Evolutionary conservation across 106 monocot species (phyloP), one percentile per base, ranked within the genome.

Genomic region (Agapanthus africanus): DNA sequence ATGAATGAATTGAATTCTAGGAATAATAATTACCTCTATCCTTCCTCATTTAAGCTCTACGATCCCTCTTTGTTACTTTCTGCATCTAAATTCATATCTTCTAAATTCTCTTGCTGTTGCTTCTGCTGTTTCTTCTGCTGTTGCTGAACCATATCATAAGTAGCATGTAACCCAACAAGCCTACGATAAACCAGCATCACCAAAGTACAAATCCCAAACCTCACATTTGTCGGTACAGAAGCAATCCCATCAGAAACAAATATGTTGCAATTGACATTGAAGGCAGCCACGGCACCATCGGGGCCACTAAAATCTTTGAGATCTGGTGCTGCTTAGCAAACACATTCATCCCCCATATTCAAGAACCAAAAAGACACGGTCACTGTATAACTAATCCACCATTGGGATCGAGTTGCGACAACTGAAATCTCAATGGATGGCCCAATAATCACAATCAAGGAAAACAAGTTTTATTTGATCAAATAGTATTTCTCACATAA

Each of bases 171-270:
- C 4, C 83, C 89, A 18, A 93, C 66, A 7, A 93, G 34, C 34
- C 84, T 47, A 57, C 86, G 89, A 54, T 93, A 84, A n/a, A 82
- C 19, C 34, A 93, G 30, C 93, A 93, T 93, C 27, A 79, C 25
- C 31, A 14, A 47, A 0, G 77, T 86, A 67, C 88, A 89, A 14
- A 93, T 36, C n/a, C 75, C 86, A 46, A 89, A 93, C 63, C 93
- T 79, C 0, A 86, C 22, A 65, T 76, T 89, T 0, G 88, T 77
- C 30, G 41, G 11, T 41, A 70, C 3, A 81, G 84, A 34, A 89
- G 70, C 26, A 85, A 93, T 0, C 89, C 93, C 93, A 93, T 89
- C 32, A 93, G 76, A 41, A 93, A 89, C 57, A 88, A 14, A 51
- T 93, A 86, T 14, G 71, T 89, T 10, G 73, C 86, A 16, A 93